These are phyloP conservation scores for Teratosphaeriaceae sp. DNA, from an alignment of 2,329 filamentous ascomycete genomes.

Conservation along the genomic window DNA sequence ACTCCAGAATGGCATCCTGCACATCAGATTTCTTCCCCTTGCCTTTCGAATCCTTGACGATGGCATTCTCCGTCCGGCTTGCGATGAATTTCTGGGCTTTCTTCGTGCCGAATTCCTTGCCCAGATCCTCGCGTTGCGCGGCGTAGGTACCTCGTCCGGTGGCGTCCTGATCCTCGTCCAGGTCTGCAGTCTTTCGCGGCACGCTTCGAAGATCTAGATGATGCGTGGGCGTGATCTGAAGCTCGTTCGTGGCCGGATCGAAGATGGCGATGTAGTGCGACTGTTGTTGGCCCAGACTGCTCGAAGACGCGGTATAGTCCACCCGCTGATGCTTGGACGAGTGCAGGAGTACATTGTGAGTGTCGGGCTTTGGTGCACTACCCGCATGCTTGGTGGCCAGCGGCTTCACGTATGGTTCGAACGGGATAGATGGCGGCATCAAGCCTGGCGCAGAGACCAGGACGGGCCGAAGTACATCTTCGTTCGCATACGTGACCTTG, in stretches of 20 bases:
- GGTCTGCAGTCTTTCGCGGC: constrained; percentile 34
- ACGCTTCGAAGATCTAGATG: constrained; percentile 50
- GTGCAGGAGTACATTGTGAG: constrained; percentile 51
- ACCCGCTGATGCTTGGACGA: constrained; percentile 54
- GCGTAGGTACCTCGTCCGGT: constrained; percentile 36
- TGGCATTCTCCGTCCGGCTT: constrained; percentile 64
- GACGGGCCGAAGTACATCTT: constrained; percentile 12
- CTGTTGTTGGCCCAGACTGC: constrained; percentile 38
- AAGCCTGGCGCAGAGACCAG: constrained; percentile 37
- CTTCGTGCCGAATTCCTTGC: constrained; percentile 75
- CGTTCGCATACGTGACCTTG: constrained; percentile 20
- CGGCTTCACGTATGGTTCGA: constrained; percentile 44
- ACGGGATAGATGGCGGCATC: constrained; percentile 32
- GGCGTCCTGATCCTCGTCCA: constrained; percentile 30
- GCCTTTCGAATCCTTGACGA: constrained; percentile 39
- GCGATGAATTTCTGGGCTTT: constrained; percentile 75
- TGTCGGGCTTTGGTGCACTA: constrained; percentile 29
- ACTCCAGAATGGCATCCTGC: constrained; percentile 54
- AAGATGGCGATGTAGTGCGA: constrained; percentile 57
- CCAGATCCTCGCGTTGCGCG: constrained; percentile 62
- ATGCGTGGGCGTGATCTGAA: constrained; percentile 50
- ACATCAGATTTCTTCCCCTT: constrained; percentile 49
- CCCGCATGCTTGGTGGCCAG: constrained; percentile 14
- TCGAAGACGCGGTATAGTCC: constrained; percentile 47
- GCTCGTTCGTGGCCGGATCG: constrained; percentile 46